A percentile compares a stretch with the other conserved stretches of the same genome.
Conservation (phyloP, 257 asterid species). For the Perilla frutescens region DNA sequence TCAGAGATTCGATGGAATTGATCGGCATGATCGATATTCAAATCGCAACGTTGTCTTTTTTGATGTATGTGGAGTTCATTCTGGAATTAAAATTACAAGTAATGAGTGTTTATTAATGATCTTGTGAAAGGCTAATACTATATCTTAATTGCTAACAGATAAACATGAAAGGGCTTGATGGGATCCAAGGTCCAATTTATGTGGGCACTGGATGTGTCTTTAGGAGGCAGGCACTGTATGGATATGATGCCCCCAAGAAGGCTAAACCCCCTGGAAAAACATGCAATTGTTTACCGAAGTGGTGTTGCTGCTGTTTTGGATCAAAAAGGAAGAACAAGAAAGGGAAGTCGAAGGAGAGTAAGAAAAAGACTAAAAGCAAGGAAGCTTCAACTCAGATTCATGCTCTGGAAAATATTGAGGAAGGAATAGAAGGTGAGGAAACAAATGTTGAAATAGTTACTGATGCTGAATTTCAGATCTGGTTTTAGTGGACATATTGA, state of each 20-base stretch:
- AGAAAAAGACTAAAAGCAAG: slow-evolving; percentile 72
- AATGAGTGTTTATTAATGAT: background rate
- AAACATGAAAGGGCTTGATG: slow-evolving; percentile 98
- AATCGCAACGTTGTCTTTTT: slow-evolving; percentile 95
- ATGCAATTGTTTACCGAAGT: slow-evolving; percentile 93
- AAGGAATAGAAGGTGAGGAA: slow-evolving; percentile 85
- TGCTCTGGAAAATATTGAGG: slow-evolving; percentile 97
- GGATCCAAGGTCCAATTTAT: slow-evolving; percentile 97
- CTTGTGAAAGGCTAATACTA: slow-evolving; percentile 33
- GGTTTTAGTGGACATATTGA: background rate
- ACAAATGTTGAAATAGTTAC: background rate
- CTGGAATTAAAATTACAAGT: no score
- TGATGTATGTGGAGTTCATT: slow-evolving; percentile 59
- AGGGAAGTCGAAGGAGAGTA: slow-evolving; percentile 63
- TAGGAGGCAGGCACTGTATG: slow-evolving; percentile 94
- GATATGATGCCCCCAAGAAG: slow-evolving; percentile 93
- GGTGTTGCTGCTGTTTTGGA: slow-evolving; percentile 63
- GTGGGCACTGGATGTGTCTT: slow-evolving; percentile 98
- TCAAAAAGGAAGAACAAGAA: slow-evolving; percentile 66
- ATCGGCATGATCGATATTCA: slow-evolving; percentile 92
- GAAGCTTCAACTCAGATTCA: slow-evolving; percentile 86
- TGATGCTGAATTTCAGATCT: slow-evolving; percentile 2
- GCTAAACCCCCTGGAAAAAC: slow-evolving; percentile 88
- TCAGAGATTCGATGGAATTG: slow-evolving; percentile 96
- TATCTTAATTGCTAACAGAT: slow-evolving; percentile 52